Conservation (phyloP, 2,329 filamentous ascomycete genomes). For the Rhynchosporium agropyri region DNA sequence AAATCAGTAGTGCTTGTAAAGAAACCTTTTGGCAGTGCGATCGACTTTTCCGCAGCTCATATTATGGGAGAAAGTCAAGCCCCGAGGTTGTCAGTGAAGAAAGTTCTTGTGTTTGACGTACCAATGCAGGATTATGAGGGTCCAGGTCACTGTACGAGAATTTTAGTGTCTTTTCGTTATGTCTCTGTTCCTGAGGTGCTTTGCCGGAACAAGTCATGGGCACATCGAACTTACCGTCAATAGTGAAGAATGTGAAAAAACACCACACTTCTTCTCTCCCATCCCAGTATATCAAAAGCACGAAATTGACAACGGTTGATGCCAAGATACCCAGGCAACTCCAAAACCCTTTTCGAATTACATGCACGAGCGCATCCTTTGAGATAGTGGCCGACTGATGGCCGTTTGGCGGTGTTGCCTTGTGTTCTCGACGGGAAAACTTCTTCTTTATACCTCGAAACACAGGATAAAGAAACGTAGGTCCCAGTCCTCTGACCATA, state of each 20-base stretch:
- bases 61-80: neutral
- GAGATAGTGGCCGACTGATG: slow-evolving; percentile 11
- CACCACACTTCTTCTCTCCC: slow-evolving; percentile 19
- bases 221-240: slow-evolving; percentile 16
- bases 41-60: neutral
- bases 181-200: neutral
- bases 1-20: neutral
- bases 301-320: slow-evolving; percentile 18
- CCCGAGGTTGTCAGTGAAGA: neutral
- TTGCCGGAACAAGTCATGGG: neutral
- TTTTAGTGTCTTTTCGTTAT: neutral
- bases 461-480: slow-evolving; percentile 11
- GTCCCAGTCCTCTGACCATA: slow-evolving; percentile 11
- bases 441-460: slow-evolving; percentile 6
- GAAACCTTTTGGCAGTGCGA: neutral
- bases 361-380: slow-evolving; percentile 8
- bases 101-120: neutral
- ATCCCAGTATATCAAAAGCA: slow-evolving; percentile 15
- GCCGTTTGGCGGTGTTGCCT: neutral
- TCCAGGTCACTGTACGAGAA: neutral
- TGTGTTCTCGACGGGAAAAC: neutral
- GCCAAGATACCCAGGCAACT: slow-evolving; percentile 17
- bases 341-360: slow-evolving; percentile 21
- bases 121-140: slow-evolving; percentile 5
- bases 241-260: slow-evolving; percentile 18